phyloP scores from a whole-genome alignment of 75 land plant genomes.

The Ceratopteris richardii region DNA sequence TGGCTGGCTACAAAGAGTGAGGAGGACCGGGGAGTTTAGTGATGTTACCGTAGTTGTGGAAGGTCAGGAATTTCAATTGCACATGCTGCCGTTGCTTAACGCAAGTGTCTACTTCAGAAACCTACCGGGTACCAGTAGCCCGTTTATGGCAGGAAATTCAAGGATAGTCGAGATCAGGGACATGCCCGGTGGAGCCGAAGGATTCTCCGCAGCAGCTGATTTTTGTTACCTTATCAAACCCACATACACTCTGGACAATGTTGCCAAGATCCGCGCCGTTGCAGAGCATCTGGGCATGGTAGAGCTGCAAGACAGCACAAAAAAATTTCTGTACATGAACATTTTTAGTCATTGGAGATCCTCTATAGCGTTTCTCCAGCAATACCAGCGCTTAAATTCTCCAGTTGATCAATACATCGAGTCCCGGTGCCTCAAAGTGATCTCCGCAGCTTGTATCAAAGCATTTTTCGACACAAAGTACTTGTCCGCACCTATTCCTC shows the following conservation, averaged over 20 bases:
- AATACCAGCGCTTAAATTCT: constrained; percentile 14
- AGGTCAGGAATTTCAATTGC: constrained; percentile 30
- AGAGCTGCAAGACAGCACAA: constrained; percentile 29
- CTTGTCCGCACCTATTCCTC: constrained; percentile 19
- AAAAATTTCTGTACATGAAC: constrained; percentile 26
- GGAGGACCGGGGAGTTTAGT: constrained; percentile 39
- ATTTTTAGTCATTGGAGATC: constrained; percentile 31
- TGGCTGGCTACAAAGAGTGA: constrained; percentile 38
- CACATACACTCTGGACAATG: constrained; percentile 21
- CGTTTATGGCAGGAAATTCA: not conserved
- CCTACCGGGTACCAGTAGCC: constrained; percentile 5
- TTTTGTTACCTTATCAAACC: constrained; percentile 36
- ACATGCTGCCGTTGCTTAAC: constrained; percentile 30
- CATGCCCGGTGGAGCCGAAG: constrained; percentile 27
- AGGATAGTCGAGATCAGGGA: constrained; percentile 3
- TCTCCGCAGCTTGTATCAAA: constrained; percentile 27
- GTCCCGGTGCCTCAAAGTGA: constrained; percentile 24
- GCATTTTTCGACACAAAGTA: constrained; percentile 33
- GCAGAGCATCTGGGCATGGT: constrained; percentile 36
- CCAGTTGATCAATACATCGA: constrained; percentile 41
- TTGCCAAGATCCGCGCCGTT: constrained; percentile 16
- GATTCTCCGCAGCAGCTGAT: constrained; percentile 29
- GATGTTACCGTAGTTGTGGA: constrained; percentile 24
- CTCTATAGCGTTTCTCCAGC: constrained; percentile 17
- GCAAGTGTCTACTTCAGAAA: constrained; percentile 26